These are phyloP conservation scores for Penicillium sp. DNA, from an alignment of 2,329 filamentous ascomycete genomes.

Conservation along the genomic window DNA sequence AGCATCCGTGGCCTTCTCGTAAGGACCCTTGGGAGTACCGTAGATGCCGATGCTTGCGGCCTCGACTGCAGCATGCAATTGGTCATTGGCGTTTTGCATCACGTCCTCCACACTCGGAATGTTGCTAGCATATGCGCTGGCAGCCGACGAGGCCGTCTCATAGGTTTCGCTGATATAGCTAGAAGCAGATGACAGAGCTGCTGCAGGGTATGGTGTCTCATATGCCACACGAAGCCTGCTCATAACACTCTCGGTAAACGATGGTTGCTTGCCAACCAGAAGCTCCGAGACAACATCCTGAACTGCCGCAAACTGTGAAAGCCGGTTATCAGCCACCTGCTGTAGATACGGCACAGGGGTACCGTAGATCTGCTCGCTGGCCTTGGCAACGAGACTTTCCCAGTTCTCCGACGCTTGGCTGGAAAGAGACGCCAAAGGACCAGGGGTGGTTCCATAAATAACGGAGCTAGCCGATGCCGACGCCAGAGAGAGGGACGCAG, in stretches of 20 bases:
- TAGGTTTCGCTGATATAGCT: constrained; percentile 49
- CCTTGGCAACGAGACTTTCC: constrained; percentile 58
- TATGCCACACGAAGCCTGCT: constrained; percentile 67
- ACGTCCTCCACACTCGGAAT: constrained; percentile 55
- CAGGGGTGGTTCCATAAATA: constrained; percentile 44
- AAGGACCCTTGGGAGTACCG: constrained; percentile 50
- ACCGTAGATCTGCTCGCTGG: constrained; percentile 66
- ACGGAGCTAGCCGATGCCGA: constrained; percentile 42
- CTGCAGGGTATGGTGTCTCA: constrained; percentile 51
- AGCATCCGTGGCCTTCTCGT: constrained; percentile 52
- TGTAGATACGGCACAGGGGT: constrained; percentile 59
- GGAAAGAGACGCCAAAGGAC: constrained; percentile 45
- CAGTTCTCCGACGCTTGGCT: constrained; percentile 58
- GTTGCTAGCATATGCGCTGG: constrained; percentile 44
- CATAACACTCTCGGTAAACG: constrained; percentile 76
- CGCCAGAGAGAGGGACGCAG: constrained; percentile 37
- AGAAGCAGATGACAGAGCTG: constrained; percentile 45
- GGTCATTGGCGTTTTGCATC: constrained; percentile 52
- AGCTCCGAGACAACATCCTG: constrained; percentile 71
- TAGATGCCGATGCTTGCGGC: constrained; percentile 56
- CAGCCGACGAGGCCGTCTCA: constrained; percentile 39
- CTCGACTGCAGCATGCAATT: constrained; percentile 55
- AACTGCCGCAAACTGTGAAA: constrained; percentile 63
- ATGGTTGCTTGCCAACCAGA: constrained; percentile 69
- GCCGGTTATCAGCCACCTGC: constrained; percentile 57